Base-by-base conservation (phyloP, 2,329 filamentous ascomycete species). In the Xylaria sp. region DNA sequence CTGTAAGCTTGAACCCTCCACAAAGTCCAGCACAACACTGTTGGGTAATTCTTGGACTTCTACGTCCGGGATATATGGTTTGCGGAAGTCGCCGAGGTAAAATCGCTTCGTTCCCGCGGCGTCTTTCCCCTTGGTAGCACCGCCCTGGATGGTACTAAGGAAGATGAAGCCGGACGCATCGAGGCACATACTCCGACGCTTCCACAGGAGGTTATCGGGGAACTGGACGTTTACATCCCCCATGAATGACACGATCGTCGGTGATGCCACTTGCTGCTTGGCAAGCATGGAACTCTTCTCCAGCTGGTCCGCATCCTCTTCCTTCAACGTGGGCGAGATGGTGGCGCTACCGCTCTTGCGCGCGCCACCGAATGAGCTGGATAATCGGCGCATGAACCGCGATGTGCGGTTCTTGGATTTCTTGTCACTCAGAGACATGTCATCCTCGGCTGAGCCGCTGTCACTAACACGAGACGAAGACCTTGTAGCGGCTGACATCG, bases 161-260 rank as follows among this genome's bases (percentile, higher is more conserved):
- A 97, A 90, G 48, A 99, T 83, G 80, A 92, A 94, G 20, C 95
- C 96, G 69, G 92, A 86, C 9, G 90, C 89, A 79, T 98, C 94
- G 66, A 99, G 89, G 72, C 91, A 91, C 81, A 98, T 90, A 76
- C 91, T 94, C 69, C 96, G 90, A 64, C 95, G 92, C 83, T 98
- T 99, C 96, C 96, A 99, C 13, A 99, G 86, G 56, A 99, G 86
- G 64, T 94, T 97, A 78, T 98, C 95, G 0, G 96, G 96, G 79
- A 99, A 98, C 79, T 99, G 96, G 12, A 98, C 93, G 76, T 99
- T 98, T 71, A 99, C 91, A 76, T 98, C 93, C 58, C 94, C 94
- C 80, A 97, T 87, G 70, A 91, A 90, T 3, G 93, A 85, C 31
- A 91, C 85, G 62, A 90, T 82, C 57, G 80, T 81, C 18, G 80